phyloP scores from a whole-genome alignment of 306 rosid genomes.

The Myrica gale region DNA sequence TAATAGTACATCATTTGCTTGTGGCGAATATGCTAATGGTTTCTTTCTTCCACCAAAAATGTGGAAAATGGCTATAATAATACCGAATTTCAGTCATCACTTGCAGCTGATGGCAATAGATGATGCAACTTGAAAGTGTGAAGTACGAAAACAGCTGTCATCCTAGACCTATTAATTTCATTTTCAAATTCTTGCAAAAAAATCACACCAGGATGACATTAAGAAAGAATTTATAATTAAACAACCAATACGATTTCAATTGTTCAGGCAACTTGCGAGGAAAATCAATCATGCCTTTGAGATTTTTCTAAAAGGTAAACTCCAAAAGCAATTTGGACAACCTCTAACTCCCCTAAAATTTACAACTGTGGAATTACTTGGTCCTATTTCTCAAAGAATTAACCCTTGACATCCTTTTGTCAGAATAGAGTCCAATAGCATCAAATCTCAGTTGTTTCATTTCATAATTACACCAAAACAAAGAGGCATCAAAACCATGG shows the following conservation, averaged over 20 bases:
- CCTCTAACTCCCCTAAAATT: not conserved
- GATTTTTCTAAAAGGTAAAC: not conserved
- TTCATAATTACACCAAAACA: not conserved
- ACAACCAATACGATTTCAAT: no score
- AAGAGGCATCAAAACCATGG: not conserved
- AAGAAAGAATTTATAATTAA: no score
- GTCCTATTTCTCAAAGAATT: not conserved
- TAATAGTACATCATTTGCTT: not conserved
- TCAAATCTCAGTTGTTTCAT: not conserved
- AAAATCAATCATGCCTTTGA: no score
- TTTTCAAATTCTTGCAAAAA: not conserved
- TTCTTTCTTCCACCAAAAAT: not conserved
- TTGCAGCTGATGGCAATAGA: conserved; percentile 4
- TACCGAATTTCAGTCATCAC: not conserved
- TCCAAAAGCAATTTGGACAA: not conserved
- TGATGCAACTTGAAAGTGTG: conserved; percentile 11
- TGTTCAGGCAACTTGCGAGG: no score
- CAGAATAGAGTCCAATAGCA: not conserved
- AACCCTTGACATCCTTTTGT: not conserved
- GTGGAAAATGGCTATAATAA: not conserved
- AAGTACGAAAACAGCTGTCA: conserved; percentile 20
- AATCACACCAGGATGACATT: not conserved
- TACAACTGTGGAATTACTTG: not conserved
- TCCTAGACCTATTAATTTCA: conserved; percentile 3
- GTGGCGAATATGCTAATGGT: conserved; percentile 5